Base-by-base conservation (phyloP, 805 yeast species). In the Yamadazyma laniorum region DNA sequence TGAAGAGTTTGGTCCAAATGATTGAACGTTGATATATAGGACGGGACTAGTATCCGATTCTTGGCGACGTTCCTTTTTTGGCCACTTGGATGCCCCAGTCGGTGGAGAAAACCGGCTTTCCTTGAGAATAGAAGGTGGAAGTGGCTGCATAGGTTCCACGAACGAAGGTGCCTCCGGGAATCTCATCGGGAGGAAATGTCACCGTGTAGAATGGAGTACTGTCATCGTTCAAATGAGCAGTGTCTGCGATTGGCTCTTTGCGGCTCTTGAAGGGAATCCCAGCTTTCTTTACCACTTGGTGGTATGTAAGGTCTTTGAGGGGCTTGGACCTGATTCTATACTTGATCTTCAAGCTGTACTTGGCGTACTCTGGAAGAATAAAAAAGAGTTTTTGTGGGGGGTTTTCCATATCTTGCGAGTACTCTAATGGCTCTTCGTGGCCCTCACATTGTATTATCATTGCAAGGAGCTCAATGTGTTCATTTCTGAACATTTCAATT, bases 151-250 rank as follows among this genome's bases (percentile, higher is more conserved):
- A 56, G 1, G 42, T 47, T 1, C 64, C 65, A 42, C 67, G 49
- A 13, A 56, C 35, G 13, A 61, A 44, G 6, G 44, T 33, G 1
- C 67, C 67, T 11, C 63, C 60, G 1, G 67, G 65, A 9, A 61
- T 30, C 6, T 48, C 43, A n/a, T 58, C 65, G 1, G 56, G 53
- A 2, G 53, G 54, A 29, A 61, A 53, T 3, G 48, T 46, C 4
- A 52, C 48, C 11, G 36, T 38, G 37, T 59, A 55, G 14, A 21
- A 19, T 3, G 53, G 49, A 3, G 35, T 47, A 2, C 28, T 25
- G 3, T 50, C 58, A 15, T 46, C 48, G 34, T 50, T 56, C 12
- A 48, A 47, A 3, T 41, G 40, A 8, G 51, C 56, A 15, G 43
- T 47, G 2, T 53, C 55, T 7, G 47, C 37, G 32, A 61, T 43